phyloP scores from a whole-genome alignment of 441 rosid genomes.

The Dalechampia spathulata region DNA sequence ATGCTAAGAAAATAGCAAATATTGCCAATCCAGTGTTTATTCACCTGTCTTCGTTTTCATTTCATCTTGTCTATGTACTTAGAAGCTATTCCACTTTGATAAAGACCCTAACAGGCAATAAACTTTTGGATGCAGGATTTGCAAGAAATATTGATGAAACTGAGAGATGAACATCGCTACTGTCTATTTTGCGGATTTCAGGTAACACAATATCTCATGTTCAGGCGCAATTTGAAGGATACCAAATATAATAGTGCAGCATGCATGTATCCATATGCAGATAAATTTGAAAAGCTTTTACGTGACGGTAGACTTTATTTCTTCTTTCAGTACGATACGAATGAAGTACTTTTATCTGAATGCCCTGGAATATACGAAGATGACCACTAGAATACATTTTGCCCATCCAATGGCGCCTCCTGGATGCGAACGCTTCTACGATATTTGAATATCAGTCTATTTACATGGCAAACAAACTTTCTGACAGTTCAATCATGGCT shows the following conservation, averaged over 20 bases:
- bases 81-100: no score
- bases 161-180: constrained; percentile 69
- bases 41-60: no score
- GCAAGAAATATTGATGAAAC: constrained; percentile 58
- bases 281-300: background rate
- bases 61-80: no score
- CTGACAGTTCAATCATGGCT: background rate
- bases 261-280: background rate
- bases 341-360: constrained; percentile 57
- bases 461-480: background rate
- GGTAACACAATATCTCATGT: constrained; percentile 26
- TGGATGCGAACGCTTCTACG: background rate
- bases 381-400: constrained; percentile 47
- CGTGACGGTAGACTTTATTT: background rate
- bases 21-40: no score
- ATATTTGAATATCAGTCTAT: background rate
- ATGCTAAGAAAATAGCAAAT: no score
- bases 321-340: constrained; percentile 66
- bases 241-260: background rate
- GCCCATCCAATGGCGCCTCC: background rate
- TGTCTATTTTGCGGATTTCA: constrained; percentile 84
- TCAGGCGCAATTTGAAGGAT: background rate
- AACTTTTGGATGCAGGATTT: constrained; percentile 57
- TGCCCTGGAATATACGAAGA: constrained; percentile 89
- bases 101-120: background rate